Percentiles rank a stretch among this genome's conserved stretches.
phyloP scores from a whole-genome alignment of 2,329 filamentous ascomycete genomes.

The Trichoderma endophyticum region DNA sequence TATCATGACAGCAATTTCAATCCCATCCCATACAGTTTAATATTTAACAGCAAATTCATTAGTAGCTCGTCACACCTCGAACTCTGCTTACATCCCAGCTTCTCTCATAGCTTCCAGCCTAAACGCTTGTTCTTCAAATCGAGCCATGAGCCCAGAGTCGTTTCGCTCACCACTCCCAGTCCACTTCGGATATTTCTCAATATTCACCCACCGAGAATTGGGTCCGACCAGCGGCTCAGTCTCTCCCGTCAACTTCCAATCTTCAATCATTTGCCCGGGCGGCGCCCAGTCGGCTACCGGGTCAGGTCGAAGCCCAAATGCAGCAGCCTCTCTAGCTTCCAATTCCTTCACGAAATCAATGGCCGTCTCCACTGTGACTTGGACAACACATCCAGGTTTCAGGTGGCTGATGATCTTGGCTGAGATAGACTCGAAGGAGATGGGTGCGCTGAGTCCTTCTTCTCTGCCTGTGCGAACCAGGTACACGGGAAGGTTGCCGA shows the following conservation, averaged over 20 bases:
- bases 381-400: background rate
- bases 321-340: background rate
- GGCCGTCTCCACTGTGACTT: background rate
- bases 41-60: too few relatives aligned
- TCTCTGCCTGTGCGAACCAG: background rate
- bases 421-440: background rate
- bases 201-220: background rate
- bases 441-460: background rate
- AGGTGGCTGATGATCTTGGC: background rate
- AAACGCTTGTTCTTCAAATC: background rate
- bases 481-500: background rate
- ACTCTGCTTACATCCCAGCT: too few relatives aligned
- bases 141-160: background rate
- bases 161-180: background rate
- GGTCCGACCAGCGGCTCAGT: background rate
- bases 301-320: background rate
- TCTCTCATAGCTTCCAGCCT: background rate
- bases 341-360: background rate
- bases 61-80: too few relatives aligned
- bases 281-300: background rate
- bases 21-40: too few relatives aligned
- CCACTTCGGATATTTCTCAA: background rate
- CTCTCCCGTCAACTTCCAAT: background rate
- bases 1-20: too few relatives aligned
- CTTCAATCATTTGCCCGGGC: background rate